phyloP scores from a whole-genome alignment of 768 basidiomycete species.

The Trametes punicea region DNA sequence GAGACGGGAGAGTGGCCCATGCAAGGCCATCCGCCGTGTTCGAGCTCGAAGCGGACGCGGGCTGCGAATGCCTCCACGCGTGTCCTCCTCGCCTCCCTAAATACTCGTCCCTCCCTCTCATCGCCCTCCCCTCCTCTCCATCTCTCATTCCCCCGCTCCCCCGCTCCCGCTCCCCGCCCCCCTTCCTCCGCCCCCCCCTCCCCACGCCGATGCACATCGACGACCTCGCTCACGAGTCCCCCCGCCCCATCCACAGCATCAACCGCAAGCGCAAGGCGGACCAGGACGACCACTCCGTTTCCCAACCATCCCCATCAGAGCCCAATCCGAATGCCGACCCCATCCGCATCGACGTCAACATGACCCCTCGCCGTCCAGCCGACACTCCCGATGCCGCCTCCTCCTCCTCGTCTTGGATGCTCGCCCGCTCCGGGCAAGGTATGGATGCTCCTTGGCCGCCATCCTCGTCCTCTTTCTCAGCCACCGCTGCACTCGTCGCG shows the following conservation, averaged over 20 bases:
- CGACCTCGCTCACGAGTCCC: slow-evolving; percentile 51
- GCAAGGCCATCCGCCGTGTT: no score
- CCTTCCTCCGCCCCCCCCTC: slow-evolving; percentile 29
- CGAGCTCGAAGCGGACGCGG: no score
- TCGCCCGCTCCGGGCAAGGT: slow-evolving; percentile 21
- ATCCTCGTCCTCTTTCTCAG: slow-evolving; percentile 25
- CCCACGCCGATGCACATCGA: slow-evolving; percentile 42
- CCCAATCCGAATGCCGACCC: slow-evolving; percentile 29
- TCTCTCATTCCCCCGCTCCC: slow-evolving; percentile 26
- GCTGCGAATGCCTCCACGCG: slow-evolving; percentile 25
- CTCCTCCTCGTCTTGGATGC: slow-evolving; percentile 33
- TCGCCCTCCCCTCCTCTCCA: slow-evolving; percentile 23
- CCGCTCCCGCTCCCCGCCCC: slow-evolving; percentile 16
- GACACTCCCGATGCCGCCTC: slow-evolving; percentile 41
- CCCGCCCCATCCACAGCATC: slow-evolving; percentile 42
- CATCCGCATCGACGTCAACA: slow-evolving; percentile 35
- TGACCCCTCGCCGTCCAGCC: slow-evolving; percentile 27
- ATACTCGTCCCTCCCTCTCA: slow-evolving; percentile 29
- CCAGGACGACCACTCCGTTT: slow-evolving; percentile 36
- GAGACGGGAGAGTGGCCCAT: no score
- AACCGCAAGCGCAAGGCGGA: slow-evolving; percentile 69
- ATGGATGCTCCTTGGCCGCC: slow-evolving; percentile 15
- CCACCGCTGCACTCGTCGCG: slow-evolving; percentile 27
- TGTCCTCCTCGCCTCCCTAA: slow-evolving; percentile 34
- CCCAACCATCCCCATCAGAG: slow-evolving; percentile 12